phyloP scores from a whole-genome alignment of 2,329 filamentous ascomycete species.

The Cladosporium sp. region DNA sequence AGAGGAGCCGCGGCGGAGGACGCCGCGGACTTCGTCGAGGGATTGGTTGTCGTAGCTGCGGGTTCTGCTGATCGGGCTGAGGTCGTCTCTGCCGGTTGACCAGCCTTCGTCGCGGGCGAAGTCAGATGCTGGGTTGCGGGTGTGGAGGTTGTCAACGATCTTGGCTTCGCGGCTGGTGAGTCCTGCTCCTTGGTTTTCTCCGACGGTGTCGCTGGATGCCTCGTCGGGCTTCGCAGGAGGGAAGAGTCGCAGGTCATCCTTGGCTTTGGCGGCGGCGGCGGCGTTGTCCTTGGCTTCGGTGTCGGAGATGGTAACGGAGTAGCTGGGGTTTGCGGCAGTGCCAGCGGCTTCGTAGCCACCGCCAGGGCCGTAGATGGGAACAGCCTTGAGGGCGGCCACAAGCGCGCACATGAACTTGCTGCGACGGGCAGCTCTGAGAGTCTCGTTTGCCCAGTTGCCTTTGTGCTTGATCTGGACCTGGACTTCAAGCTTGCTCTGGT shows the following conservation, averaged over 20 bases:
- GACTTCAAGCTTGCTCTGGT: conserved; percentile 83
- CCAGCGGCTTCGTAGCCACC: conserved; percentile 62
- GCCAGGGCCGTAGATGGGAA: conserved; percentile 79
- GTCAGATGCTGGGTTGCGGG: conserved; percentile 39
- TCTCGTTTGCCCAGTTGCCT: conserved; percentile 61
- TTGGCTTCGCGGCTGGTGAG: conserved; percentile 23
- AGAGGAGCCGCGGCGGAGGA: conserved; percentile 42
- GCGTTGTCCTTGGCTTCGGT: conserved; percentile 57
- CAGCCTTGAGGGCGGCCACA: conserved; percentile 74
- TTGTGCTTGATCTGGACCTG: conserved; percentile 86
- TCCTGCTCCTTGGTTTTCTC: conserved; percentile 17
- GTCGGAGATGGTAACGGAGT: conserved; percentile 72
- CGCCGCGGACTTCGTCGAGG: conserved; percentile 42
- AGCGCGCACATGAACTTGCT: conserved; percentile 98
- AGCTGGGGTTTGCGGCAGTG: conserved; percentile 65
- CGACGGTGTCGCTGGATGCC: conserved; percentile 13
- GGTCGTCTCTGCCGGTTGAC: conserved; percentile 34
- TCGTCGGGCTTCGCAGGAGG: conserved; percentile 40
- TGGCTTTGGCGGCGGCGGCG: conserved; percentile 52
- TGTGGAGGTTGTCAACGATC: conserved; percentile 43
- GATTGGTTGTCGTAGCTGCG: conserved; percentile 36
- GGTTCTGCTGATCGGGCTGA: conserved; percentile 22
- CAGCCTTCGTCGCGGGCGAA: conserved; percentile 42
- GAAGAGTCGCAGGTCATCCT: conserved; percentile 54
- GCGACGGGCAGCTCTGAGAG: conserved; percentile 70